Evolutionary conservation across 345 rosid genomes (phyloP).

Genomic region (Physaria fendleri): DNA sequence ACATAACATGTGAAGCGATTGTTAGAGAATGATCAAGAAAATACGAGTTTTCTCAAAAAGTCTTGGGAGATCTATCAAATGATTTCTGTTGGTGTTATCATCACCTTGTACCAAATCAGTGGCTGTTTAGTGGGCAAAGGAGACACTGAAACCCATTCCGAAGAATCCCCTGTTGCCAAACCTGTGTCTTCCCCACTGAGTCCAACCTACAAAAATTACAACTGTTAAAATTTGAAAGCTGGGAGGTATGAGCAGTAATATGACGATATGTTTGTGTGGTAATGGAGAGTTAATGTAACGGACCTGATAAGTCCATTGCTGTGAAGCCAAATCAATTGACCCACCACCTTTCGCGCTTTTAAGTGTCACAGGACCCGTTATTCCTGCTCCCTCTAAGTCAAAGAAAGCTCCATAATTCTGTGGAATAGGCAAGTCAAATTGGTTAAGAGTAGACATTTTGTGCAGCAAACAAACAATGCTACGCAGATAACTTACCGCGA

Average conservation of each 20-base stretch:
- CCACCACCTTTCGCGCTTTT: constrained; percentile 48
- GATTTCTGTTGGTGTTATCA: background rate
- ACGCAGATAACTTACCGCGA: constrained; percentile 47
- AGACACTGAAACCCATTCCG: constrained; percentile 62
- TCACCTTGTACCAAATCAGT: constrained; percentile 94
- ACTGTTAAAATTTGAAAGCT: background rate
- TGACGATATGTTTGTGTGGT: constrained; percentile 1
- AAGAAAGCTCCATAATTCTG: constrained; percentile 94
- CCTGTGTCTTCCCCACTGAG: constrained; percentile 83
- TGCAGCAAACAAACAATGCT: background rate
- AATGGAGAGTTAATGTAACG: background rate
- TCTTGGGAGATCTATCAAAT: background rate
- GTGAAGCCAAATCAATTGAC: constrained; percentile 54
- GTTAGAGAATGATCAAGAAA: background rate
- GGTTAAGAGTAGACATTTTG: background rate
- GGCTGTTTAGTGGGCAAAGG: constrained; percentile 71
- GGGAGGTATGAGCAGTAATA: background rate
- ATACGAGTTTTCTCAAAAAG: background rate
- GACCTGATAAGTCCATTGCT: constrained; percentile 91
- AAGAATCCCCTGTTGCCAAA: constrained; percentile 56
- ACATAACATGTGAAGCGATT: background rate
- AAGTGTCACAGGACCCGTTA: constrained; percentile 82
- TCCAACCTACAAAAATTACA: constrained; percentile 51
- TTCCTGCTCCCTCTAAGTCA: constrained; percentile 71
- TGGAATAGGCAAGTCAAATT: background rate